Evolutionary conservation across 345 rosid genomes (phyloP).

Genomic region (Euphorbia peplus): DNA sequence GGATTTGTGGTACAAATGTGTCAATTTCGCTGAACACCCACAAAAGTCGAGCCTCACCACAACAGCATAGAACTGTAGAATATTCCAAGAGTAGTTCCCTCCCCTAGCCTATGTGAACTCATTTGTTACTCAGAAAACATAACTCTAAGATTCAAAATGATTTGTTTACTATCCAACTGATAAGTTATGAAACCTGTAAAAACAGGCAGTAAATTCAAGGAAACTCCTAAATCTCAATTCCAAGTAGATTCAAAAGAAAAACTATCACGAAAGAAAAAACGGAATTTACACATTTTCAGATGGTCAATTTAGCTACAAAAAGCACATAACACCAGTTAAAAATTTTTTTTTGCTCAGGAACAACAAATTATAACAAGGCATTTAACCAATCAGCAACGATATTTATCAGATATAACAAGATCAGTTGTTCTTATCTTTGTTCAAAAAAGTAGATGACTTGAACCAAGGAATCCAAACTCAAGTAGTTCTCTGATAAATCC

Average conservation of each 20-base stretch:
- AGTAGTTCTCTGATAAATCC: slow-evolving; percentile 81
- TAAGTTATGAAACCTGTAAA: not conserved
- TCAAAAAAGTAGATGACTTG: slow-evolving; percentile 35
- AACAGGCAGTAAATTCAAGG: not conserved
- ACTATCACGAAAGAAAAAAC: not conserved
- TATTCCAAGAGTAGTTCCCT: not conserved
- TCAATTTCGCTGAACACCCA: too few relatives aligned
- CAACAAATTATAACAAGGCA: slow-evolving; percentile 3
- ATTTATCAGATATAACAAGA: too few relatives aligned
- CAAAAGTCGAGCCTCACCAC: not conserved
- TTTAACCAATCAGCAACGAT: too few relatives aligned
- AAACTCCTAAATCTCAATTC: not conserved
- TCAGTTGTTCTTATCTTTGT: slow-evolving; percentile 23
- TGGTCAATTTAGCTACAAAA: slow-evolving; percentile 7
- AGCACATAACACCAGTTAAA: not conserved
- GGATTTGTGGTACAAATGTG: too few relatives aligned
- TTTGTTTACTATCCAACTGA: not conserved
- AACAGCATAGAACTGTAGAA: not conserved
- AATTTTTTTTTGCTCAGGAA: too few relatives aligned
- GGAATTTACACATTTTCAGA: slow-evolving; percentile 7
- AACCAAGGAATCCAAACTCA: slow-evolving; percentile 97
- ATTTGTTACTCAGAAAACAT: not conserved
- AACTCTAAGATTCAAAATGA: not conserved
- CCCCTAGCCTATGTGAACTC: not conserved
- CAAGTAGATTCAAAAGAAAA: not conserved